Percentiles rank a stretch among this genome's conserved stretches.
phyloP scores from a whole-genome alignment of 108 stramenopile genomes.

The Cyclostephanos invisitatus region DNA sequence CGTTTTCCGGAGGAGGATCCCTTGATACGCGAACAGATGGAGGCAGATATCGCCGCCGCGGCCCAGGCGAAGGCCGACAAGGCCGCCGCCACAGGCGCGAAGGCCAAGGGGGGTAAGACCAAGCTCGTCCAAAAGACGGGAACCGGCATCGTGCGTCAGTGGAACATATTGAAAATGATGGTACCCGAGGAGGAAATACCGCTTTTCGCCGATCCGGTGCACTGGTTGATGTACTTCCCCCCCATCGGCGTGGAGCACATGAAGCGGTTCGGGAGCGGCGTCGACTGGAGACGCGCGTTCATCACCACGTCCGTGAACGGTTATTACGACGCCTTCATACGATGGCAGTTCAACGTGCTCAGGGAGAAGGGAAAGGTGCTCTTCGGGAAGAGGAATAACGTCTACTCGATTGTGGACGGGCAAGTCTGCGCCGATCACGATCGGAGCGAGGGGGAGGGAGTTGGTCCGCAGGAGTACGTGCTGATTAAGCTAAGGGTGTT shows the following conservation, averaged over 20 bases:
- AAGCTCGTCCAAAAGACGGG: conserved; percentile 94
- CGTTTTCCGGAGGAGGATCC: conserved; percentile 90
- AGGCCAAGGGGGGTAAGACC: conserved; percentile 89
- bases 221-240: conserved; percentile 97
- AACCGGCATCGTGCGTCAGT: conserved; percentile 90
- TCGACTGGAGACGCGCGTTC: conserved; percentile 97
- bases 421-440: conserved; percentile 99
- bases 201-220: conserved; percentile 86
- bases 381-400: conserved; percentile 97
- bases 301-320: conserved; percentile 98
- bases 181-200: conserved; percentile 84
- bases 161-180: conserved; percentile 92
- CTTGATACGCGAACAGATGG: conserved; percentile 81
- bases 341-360: conserved; percentile 95
- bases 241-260: conserved; percentile 92
- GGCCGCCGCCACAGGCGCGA: conserved; percentile 56
- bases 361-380: conserved; percentile 77
- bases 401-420: conserved; percentile 92
- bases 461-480: conserved; percentile 98
- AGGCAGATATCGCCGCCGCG: conserved; percentile 70
- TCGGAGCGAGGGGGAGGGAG: conserved; percentile 95
- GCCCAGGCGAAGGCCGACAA: conserved; percentile 64
- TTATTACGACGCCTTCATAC: conserved; percentile 96
- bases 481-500: conserved; percentile 95
- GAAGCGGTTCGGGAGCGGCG: conserved; percentile 86